Base-by-base conservation (phyloP, 441 rosid species). In the Melianthus villosus region DNA sequence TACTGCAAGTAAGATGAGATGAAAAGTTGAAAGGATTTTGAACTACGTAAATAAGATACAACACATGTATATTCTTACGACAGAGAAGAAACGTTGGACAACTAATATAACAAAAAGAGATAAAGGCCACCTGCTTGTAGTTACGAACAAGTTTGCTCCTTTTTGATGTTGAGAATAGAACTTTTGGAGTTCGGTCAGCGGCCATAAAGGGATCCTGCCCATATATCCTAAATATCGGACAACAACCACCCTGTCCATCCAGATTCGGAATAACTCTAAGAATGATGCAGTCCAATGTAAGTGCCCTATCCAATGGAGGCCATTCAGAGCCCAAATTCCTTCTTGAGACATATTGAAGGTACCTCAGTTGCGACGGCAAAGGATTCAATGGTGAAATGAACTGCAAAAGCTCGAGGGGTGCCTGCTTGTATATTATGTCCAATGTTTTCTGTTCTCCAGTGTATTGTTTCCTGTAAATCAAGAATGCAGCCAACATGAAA, bases 351-450 rank as follows among this genome's bases (percentile, higher is more conserved):
- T 87, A 87, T 55, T 73, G 84, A 38, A 87, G 79, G 61, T 82
- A 87, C 66, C 97, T 77, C 56, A 80, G 50, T 25, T 82, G 97
- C 18, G 94, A 87, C 54, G 97, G 91, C 47, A 70, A 0, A 0
- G 94, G 97, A 69, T 80, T 76, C 11, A 80, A 40, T 9, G 94
- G 84, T 16, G 77, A 75, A 57, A 57, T 67, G 43, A 72, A 46
- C 48, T 68, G 84, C 64, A 87, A 62, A 43, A 87, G 68, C 65
- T 80, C 97, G 26, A 65, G 66, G 46, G 93, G 93, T 3, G 86
- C 91, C 41, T 73, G 86, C 77, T 68, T 78, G 67, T 80, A 80
- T 17, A 69, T 74, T 94, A 71, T 77, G 53, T 82, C 93, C 19
- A 87, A 50, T 37, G 91, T 78, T 63, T 67, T 79, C 70, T 63